A percentile compares a stretch with the other conserved stretches of the same genome.
Evolutionary conservation across 176 grass and related monocot species (phyloP).

Genomic region (Oryza glaberrima): DNA sequence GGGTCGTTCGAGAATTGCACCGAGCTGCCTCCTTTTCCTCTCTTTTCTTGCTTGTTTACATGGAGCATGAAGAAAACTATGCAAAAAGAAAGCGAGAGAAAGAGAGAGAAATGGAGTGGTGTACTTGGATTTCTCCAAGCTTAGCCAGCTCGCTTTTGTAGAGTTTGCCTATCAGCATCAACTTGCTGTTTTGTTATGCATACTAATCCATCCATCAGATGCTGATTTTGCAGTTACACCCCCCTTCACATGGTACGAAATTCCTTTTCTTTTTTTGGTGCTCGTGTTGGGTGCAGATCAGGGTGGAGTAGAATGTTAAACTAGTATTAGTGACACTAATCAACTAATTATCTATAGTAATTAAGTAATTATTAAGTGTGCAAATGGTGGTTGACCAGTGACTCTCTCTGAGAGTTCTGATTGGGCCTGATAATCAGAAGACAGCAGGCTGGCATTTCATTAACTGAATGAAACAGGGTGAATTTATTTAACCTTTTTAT

Average conservation of each 20-base stretch:
- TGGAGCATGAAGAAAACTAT: too few relatives aligned
- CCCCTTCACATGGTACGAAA: neutral
- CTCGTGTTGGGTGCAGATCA: neutral
- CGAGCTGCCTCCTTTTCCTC: neutral
- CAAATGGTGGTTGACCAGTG: slow-evolving; percentile 22
- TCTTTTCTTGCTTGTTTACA: neutral
- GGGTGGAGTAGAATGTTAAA: neutral
- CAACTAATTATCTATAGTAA: too few relatives aligned
- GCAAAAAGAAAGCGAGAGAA: neutral
- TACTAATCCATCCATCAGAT: slow-evolving; percentile 6
- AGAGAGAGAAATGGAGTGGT: neutral
- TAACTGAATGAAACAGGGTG: neutral
- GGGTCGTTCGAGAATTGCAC: neutral
- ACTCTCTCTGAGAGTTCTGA: neutral
- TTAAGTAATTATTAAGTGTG: neutral
- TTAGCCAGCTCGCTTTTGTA: slow-evolving; percentile 1
- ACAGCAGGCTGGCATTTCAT: neutral
- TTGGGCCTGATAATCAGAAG: neutral
- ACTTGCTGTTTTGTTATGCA: neutral
- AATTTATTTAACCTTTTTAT: too few relatives aligned
- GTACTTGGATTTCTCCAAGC: slow-evolving; percentile 12
- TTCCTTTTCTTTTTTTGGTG: neutral
- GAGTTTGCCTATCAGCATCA: neutral
- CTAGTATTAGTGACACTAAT: neutral
- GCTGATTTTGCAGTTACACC: neutral